phyloP scores from a whole-genome alignment of 2,329 filamentous ascomycete species.

The Penicillium nordicum region DNA sequence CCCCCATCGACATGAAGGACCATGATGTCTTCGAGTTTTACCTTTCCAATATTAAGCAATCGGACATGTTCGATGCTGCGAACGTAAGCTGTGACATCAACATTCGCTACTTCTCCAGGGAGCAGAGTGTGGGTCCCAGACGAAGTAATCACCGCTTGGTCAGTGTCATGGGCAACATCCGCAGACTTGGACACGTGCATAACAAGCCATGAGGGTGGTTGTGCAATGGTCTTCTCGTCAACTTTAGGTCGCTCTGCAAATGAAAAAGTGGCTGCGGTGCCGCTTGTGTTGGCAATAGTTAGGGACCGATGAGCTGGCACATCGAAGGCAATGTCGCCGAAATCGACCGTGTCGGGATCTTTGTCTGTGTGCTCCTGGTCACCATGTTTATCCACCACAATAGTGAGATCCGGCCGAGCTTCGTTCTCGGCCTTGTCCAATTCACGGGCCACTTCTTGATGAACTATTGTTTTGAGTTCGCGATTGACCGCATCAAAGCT shows the following conservation, averaged over 20 bases:
- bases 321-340: conserved; percentile 70
- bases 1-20: conserved; percentile 80
- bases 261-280: conserved; percentile 72
- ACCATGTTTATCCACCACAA: conserved; percentile 67
- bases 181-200: conserved; percentile 60
- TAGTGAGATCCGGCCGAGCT: conserved; percentile 72
- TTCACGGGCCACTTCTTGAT: conserved; percentile 82
- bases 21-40: conserved; percentile 76
- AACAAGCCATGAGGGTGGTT: conserved; percentile 65
- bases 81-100: conserved; percentile 66
- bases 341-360: conserved; percentile 63
- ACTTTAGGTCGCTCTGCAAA: conserved; percentile 70
- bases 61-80: conserved; percentile 62
- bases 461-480: conserved; percentile 75
- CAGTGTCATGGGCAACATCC: conserved; percentile 32
- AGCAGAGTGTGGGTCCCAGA: conserved; percentile 62
- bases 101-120: conserved; percentile 76
- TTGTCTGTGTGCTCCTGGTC: conserved; percentile 32
- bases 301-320: conserved; percentile 63
- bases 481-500: conserved; percentile 84
- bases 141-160: conserved; percentile 23
- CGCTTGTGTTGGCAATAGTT: conserved; percentile 88
- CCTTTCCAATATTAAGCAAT: conserved; percentile 65
- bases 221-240: conserved; percentile 39
- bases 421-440: conserved; percentile 92